These are phyloP conservation scores for Solanum chiquidenum DNA, from an alignment of 257 asterid genomes.

Conservation along the genomic window DNA sequence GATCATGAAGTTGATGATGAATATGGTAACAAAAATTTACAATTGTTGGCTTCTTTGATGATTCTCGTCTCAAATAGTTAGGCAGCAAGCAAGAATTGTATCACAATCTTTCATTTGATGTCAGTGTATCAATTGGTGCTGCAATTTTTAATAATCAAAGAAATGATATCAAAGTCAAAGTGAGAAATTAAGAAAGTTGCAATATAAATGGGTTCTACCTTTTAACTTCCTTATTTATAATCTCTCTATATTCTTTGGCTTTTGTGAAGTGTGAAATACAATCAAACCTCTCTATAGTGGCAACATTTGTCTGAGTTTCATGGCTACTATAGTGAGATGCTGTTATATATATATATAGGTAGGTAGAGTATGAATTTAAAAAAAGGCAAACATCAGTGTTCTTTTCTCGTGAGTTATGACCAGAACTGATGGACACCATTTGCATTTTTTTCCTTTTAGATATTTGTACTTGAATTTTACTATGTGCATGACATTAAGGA, in stretches of 20 bases:
- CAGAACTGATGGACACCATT: background rate
- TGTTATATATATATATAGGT: no score
- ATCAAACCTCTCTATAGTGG: background rate
- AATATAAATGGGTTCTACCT: background rate
- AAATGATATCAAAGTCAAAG: background rate
- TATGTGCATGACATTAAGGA: background rate
- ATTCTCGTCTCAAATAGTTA: background rate
- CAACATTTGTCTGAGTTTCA: background rate
- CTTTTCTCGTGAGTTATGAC: background rate
- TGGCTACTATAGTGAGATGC: background rate
- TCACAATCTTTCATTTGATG: background rate
- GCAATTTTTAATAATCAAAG: background rate
- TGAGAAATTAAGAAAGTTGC: background rate
- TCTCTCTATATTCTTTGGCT: background rate
- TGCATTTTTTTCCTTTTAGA: background rate
- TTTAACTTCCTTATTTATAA: background rate
- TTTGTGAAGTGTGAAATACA: background rate
- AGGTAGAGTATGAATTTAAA: background rate
- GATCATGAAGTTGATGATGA: background rate
- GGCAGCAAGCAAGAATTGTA: background rate
- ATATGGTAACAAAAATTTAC: background rate
- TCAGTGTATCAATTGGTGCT: background rate
- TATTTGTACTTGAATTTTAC: background rate
- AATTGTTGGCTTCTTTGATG: background rate
- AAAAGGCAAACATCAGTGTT: background rate